Conservation (phyloP, 2,329 filamentous ascomycete genomes). For the Paraphoma chrysanthemicola region DNA sequence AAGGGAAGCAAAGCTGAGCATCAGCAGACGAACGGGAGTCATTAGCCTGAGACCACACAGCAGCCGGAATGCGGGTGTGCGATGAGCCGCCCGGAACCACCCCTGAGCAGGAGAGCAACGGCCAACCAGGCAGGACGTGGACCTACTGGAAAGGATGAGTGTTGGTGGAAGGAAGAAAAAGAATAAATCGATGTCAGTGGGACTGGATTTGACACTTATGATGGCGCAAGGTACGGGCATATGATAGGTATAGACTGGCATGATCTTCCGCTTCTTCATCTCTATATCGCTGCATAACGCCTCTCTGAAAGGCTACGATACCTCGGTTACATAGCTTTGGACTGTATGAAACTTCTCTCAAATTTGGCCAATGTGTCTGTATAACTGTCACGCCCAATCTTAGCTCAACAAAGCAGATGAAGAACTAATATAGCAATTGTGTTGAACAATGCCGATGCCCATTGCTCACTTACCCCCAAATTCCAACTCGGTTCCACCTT, state of each 20-base stretch:
- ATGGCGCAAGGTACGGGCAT: slow-evolving; percentile 2
- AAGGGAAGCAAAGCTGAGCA: slow-evolving; percentile 94
- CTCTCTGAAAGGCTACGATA: background rate
- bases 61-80: slow-evolving; percentile 6
- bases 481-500: slow-evolving; percentile 24
- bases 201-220: background rate
- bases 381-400: too few species aligned
- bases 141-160: slow-evolving; percentile 3
- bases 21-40: slow-evolving; percentile 55
- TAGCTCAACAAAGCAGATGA: too few species aligned
- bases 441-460: too few species aligned
- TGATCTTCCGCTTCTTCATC: slow-evolving; percentile 4
- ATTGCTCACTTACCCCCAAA: background rate
- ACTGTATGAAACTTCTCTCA: background rate
- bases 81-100: slow-evolving; percentile 1
- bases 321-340: slow-evolving; percentile 1
- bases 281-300: slow-evolving; percentile 3
- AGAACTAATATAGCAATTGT: too few species aligned
- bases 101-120: background rate
- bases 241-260: slow-evolving; percentile 8
- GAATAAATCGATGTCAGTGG: background rate
- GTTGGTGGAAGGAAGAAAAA: background rate
- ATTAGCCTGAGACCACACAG: slow-evolving; percentile 26
- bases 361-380: background rate
- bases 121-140: background rate